Conservation (phyloP, 306 rosid genomes). For the Geum urbanum region DNA sequence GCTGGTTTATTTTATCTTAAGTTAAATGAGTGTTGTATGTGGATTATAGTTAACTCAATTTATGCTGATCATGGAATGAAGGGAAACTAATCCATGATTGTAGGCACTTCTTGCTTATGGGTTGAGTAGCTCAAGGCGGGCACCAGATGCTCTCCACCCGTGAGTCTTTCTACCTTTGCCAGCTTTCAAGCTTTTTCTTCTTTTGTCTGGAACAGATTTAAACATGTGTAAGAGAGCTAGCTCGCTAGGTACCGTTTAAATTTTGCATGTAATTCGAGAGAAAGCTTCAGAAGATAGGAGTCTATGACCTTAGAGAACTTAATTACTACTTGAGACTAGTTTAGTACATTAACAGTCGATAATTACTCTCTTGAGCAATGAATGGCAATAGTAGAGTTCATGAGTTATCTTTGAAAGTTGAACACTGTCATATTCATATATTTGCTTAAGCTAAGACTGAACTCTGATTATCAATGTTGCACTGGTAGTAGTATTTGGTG, state of each 20-base stretch:
- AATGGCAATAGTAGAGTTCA: not conserved
- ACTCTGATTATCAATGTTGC: not conserved
- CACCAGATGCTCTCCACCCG: slow-evolving; percentile 99
- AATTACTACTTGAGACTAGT: not conserved
- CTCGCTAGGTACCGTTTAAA: no score
- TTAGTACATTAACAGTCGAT: no score
- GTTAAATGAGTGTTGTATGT: not conserved
- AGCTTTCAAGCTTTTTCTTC: no score
- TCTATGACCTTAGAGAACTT: not conserved
- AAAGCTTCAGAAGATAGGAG: not conserved
- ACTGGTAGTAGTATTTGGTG: not conserved
- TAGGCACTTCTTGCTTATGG: slow-evolving; percentile 98
- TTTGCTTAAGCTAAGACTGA: not conserved
- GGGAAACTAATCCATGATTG: slow-evolving; percentile 42
- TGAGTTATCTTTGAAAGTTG: not conserved
- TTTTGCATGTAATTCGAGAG: not conserved
- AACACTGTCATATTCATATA: not conserved
- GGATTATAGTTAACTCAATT: slow-evolving; percentile 3
- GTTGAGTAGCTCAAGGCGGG: slow-evolving; percentile 93
- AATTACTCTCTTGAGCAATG: not conserved
- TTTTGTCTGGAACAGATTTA: no score
- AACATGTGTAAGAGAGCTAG: not conserved
- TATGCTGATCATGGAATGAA: slow-evolving; percentile 16
- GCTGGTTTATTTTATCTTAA: not conserved
- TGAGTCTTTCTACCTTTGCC: slow-evolving; percentile 38